Evolutionary conservation across 495 filamentous ascomycete genomes (phyloP), one percentile per base, ranked within the genome.

Genomic region (Astrocystis sublimbata): DNA sequence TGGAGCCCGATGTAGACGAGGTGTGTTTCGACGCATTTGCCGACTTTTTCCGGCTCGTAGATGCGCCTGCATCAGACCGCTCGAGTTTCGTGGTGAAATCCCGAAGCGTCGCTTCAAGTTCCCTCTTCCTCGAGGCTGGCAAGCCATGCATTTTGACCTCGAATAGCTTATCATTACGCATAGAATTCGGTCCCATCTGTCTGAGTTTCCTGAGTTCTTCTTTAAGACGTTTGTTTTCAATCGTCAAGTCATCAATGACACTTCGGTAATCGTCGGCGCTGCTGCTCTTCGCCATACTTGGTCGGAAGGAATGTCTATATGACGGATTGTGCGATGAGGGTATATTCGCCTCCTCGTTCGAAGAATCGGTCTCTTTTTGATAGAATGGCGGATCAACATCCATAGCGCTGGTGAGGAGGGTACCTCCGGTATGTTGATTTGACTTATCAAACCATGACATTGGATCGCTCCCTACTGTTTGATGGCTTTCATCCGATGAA

Each of bases 141-240:
- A 93, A 73, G 3, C 84, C 85, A 68, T 92, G 88, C 33, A 92
- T 78, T 64, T 87, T 83, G 47, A 93, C 82, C 69, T 93, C 91
- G 64, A 93, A 91, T 3, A 93, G 75, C 63, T 87, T 90, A 17
- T 93, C 89, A 30, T 74, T 79, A 2, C 73, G 71, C 54, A 91
- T 71, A 61, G 85, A 80, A 33, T 83, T 75, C 33, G 84, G 82
- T 12, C 88, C 83, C 59, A 84, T 69, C 49, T 81, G 85, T 69
- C 88, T 87, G 62, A 89, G 88, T 56, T 85, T 85, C 67, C 78
- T 85, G 60, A 93, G 62, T 65, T 85, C 86, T 63, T 84, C 82
- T 73, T 87, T 91, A 52, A 93, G 71, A 60, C 83, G 85, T 67
- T 90, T 83, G 72, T 89, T 90, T 65, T 89, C 86, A 35, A 90